Base-by-base conservation (phyloP, 2,329 filamentous ascomycete genomes). In the Gliomastix tumulicola region DNA sequence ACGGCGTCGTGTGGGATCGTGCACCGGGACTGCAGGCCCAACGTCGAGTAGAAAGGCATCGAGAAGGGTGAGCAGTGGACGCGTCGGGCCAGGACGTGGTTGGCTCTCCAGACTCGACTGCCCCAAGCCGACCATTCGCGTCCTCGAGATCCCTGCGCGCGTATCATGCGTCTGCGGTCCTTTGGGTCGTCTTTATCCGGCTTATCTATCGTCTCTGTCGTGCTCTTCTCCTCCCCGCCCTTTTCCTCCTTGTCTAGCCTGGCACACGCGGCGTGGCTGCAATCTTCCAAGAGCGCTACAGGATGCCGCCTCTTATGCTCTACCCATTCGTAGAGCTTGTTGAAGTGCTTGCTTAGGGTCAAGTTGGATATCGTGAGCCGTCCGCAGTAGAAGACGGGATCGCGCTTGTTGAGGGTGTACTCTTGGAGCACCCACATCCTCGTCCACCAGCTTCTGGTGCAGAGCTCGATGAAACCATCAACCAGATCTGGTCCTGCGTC, bases 351-450 rank as follows among this genome's bases (percentile, higher is more conserved):
- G 6, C 13, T 17, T 13, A 32, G 16, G 13, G 13, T 13, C 4
- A 5, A 17, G 30, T 32, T 32, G 8, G 30, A 32, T 13, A 32
- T 18, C 7, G 18, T 11, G 18, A 15, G 13, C 13, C 30, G 30
- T 13, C 30, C 30, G 16, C 30, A 32, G 13, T 32, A 4, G 7
- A 32, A 10, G n/a, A 16, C 13, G 8, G 30, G 30, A n/a, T 32
- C 30, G 12, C 12, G 7, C 18, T 18, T 32, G 30, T 17, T 32
- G 4, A 55, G 32, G 9, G 45, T 47, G 4, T 48, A 43, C 34
- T 55, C 52, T 21, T 54, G 52, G 15, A 54, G 39, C 39, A 50
- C 48, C 53, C 53, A 56, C 13, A 51, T 46, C 3, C 53, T 46
- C 4, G 41, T 31, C 35, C 53, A 54, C 50, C 53, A 56, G 2